Evolutionary conservation across 2,329 filamentous ascomycete species (phyloP), one percentile per base, ranked within the genome.

Genomic region (Exophiala sideris): DNA sequence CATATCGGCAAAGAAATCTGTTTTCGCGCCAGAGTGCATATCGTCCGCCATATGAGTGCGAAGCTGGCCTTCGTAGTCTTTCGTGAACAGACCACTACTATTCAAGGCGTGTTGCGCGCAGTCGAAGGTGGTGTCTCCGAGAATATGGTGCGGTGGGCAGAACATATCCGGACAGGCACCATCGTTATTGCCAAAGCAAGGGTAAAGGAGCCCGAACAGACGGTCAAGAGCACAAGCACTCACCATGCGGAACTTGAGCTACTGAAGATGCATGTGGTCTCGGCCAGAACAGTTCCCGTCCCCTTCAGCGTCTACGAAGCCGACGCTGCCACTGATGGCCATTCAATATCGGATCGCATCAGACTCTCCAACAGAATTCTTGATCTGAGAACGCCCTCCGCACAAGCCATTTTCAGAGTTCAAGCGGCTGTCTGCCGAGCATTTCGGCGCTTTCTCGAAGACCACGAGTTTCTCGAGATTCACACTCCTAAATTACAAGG

Each of bases 401-500:
- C 88, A 56, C 88, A 91, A 69, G 81, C 85, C 34, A 84, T 92
- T 54, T 91, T 92, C 76, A 83, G 87, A 56, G 83, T 92, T 42
- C 86, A 89, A 59, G 85, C 87, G 9, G 82, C 83, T 42, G 81
- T 92, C 51, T 85, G 85, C 64, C 83, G 84, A 63, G 78, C 85
- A 36, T 92, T 92, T 76, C 85, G 89, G 47, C 72, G 79, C 5
- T 83, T 84, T 4, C 78, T 94, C 1, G 84, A 89, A 58, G 73
- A 76, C 2, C 75, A 86, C 60, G 85, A 82, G 24, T 94, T 94
- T 67, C 84, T 91, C 55, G 89, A 94, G 70, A 91, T 94, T 53
- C 87, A 91, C 67, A 91, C 89, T 0, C 89, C 89, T 2, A 92
- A 92, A 71, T 75, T 92, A 41, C 88, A 91, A 73, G 87, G 87